Evolutionary conservation across 2,329 filamentous ascomycete genomes (phyloP).

Genomic region (Magnaporthiopsis incrustans): DNA sequence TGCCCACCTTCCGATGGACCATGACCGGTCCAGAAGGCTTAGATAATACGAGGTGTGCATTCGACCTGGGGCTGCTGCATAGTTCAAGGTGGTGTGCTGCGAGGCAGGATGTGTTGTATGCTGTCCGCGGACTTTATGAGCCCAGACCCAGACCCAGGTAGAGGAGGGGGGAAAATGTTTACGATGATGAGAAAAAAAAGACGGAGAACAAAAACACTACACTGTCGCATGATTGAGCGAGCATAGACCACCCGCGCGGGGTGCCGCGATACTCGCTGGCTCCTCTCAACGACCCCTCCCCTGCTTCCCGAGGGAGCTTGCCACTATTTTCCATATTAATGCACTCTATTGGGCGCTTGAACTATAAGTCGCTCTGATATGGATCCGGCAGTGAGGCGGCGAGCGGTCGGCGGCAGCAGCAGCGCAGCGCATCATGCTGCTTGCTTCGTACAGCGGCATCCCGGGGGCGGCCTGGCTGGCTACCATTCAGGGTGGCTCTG

Average conservation of each 20-base stretch:
- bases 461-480: neutral
- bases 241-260: neutral
- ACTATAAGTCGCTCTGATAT: neutral
- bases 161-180: neutral
- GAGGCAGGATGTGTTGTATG: neutral
- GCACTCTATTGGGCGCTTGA: constrained; percentile 3
- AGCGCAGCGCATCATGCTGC: neutral
- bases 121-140: neutral
- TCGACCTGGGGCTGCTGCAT: neutral
- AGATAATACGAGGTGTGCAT: neutral
- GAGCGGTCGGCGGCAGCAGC: neutral
- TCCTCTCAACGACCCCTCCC: no score
- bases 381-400: neutral
- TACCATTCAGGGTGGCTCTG: neutral
- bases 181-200: no score
- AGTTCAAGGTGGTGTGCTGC: neutral
- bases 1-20: neutral
- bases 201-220: neutral
- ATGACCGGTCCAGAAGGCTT: neutral
- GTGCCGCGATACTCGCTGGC: neutral
- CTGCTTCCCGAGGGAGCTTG: neutral
- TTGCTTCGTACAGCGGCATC: neutral
- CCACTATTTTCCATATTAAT: constrained; percentile 6
- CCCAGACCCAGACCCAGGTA: neutral
- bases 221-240: neutral